These are phyloP conservation scores for Epichloe sp. DNA, from an alignment of 2,329 filamentous ascomycete species.

Conservation along the genomic window DNA sequence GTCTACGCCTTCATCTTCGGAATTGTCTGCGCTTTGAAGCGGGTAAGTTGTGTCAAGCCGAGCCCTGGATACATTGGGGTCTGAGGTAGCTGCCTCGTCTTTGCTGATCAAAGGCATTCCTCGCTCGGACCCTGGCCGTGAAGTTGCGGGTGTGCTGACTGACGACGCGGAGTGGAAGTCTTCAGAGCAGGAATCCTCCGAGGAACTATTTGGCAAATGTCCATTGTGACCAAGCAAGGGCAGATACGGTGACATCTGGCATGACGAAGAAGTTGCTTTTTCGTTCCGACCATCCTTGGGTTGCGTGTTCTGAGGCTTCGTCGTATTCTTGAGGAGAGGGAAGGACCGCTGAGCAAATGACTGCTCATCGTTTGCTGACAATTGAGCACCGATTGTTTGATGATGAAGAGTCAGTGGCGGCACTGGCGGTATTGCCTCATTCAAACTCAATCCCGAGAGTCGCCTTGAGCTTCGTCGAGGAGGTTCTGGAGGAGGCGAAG, in stretches of 20 bases:
- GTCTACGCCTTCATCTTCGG: conserved; percentile 5
- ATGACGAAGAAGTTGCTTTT: background rate
- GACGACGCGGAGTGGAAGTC: conserved; percentile 22
- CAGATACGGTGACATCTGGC: background rate
- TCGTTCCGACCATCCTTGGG: background rate
- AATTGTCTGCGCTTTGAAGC: background rate
- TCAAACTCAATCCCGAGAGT: conserved; percentile 9
- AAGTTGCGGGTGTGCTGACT: conserved; percentile 26
- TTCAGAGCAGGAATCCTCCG: conserved; percentile 26
- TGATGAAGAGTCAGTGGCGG: background rate
- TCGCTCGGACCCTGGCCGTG: conserved; percentile 27
- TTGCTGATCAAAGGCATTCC: conserved; percentile 12
- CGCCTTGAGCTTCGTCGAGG: conserved; percentile 17
- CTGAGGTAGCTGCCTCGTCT: background rate
- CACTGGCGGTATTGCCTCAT: conserved; percentile 1
- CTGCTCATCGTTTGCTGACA: background rate
- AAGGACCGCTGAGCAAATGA: background rate
- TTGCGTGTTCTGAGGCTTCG: background rate
- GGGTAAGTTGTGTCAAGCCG: conserved; percentile 1
- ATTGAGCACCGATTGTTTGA: background rate
- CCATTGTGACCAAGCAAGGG: background rate
- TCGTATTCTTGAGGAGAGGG: background rate
- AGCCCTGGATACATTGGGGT: conserved; percentile 1
- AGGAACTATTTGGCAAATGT: conserved; percentile 15
- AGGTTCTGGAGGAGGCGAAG: conserved; percentile 13